Conservation (phyloP, 1,284 basidiomycete species). For the Puccinia horiana region DNA sequence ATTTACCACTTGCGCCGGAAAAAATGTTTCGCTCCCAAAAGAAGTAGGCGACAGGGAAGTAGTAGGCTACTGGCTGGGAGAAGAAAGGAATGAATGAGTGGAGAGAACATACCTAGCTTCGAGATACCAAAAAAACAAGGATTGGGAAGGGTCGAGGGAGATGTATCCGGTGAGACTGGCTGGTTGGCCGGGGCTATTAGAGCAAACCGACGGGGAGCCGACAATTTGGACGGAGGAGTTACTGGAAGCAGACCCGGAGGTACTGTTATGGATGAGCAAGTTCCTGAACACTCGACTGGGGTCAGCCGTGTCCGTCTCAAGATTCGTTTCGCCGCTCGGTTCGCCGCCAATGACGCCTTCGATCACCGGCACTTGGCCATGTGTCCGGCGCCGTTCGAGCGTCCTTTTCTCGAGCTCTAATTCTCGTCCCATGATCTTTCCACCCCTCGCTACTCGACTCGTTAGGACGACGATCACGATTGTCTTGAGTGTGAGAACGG, state of each 20-base stretch:
- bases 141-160: neutral
- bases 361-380: neutral
- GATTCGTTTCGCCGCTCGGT: neutral
- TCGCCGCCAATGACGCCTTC: neutral
- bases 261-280: neutral
- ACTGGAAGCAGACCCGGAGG: neutral
- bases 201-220: constrained; percentile 2
- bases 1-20: no score
- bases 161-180: constrained; percentile 26
- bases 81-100: neutral
- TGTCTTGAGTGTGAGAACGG: neutral
- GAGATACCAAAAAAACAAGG: constrained; percentile 31
- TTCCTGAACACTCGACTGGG: neutral
- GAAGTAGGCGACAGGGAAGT: no score
- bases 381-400: neutral
- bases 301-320: neutral
- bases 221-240: constrained; percentile 7
- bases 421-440: neutral
- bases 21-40: no score
- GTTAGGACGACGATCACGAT: neutral
- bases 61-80: neutral
- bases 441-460: neutral
- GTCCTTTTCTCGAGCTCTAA: neutral
- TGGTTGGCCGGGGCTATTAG: neutral
- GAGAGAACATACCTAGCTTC: constrained; percentile 10